A percentile compares a stretch with the other conserved stretches of the same genome.
These are phyloP conservation scores for Lentinula sp. DNA, from an alignment of 768 basidiomycete genomes.

Conservation along the genomic window DNA sequence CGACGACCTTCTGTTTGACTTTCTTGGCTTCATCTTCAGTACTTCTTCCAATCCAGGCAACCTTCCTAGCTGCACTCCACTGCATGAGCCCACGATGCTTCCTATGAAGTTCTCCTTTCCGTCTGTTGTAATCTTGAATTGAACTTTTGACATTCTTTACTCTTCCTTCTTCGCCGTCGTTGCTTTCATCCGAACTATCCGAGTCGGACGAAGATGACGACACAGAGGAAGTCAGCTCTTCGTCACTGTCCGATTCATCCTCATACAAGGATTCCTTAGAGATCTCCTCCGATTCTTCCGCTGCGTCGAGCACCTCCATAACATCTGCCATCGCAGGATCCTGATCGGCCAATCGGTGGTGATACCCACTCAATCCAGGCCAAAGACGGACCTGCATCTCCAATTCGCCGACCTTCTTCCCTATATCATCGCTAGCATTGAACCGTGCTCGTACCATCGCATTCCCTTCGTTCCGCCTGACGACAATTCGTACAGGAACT, in stretches of 20 bases:
- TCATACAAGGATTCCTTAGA: constrained; percentile 9
- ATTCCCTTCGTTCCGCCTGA: constrained; percentile 7
- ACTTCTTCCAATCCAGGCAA: constrained; percentile 49
- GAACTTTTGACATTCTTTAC: constrained; percentile 19
- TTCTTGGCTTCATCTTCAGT: constrained; percentile 36
- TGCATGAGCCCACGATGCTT: constrained; percentile 64
- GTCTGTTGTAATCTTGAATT: constrained; percentile 35
- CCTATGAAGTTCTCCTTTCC: constrained; percentile 37
- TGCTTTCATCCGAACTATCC: constrained; percentile 15
- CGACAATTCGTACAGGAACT: constrained; percentile 5
- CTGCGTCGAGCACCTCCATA: constrained; percentile 38
- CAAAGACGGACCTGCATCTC: constrained; percentile 31
- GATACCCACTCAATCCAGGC: constrained; percentile 38
- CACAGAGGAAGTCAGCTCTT: constrained; percentile 13
- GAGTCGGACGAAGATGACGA: constrained; percentile 7
- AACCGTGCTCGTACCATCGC: constrained; percentile 12
- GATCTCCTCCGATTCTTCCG: constrained; percentile 25
- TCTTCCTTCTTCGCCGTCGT: constrained; percentile 13
- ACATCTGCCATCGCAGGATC: constrained; percentile 31
- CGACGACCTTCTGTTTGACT: constrained; percentile 33
- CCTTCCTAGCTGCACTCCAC: constrained; percentile 47
- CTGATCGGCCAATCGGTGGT: constrained; percentile 25
- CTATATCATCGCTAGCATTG: constrained; percentile 16
- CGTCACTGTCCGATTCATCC: constrained; percentile 11
- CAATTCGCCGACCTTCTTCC: constrained; percentile 22